A percentile compares a stretch with the other conserved stretches of the same genome.
Evolutionary conservation across 192 early-diverging fungal species (phyloP).

Genomic region (Anaeromyces robustus): DNA sequence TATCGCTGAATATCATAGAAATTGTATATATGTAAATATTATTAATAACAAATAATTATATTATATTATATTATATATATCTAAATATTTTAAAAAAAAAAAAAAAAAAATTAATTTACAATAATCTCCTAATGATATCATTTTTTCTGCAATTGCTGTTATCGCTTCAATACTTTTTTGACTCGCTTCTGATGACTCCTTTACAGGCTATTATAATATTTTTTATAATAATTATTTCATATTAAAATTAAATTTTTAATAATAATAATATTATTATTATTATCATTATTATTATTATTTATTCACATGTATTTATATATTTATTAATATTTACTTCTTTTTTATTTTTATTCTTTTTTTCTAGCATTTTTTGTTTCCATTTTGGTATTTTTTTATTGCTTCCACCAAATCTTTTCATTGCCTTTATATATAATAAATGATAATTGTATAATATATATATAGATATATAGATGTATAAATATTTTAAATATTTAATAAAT

Average conservation of each 20-base stretch:
- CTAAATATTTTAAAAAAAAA: background rate
- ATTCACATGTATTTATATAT: too few species aligned
- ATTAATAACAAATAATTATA: too few species aligned
- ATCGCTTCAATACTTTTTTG: background rate
- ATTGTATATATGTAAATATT: too few species aligned
- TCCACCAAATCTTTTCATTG: background rate
- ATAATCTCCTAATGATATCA: background rate
- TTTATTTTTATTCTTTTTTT: background rate
- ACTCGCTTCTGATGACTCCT: background rate
- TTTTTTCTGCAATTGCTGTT: background rate
- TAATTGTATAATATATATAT: too few species aligned
- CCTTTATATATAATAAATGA: background rate
- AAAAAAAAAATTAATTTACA: too few species aligned
- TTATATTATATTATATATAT: background rate
- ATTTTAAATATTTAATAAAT: too few species aligned
- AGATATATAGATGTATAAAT: too few species aligned
- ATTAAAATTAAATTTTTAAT: too few species aligned
- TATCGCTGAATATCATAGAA: background rate
- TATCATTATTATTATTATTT: too few species aligned
- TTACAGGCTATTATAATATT: background rate
- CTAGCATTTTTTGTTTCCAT: background rate
- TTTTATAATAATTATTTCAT: too few species aligned
- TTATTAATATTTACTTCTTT: background rate
- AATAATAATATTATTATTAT: too few species aligned
- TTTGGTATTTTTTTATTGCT: background rate